Conservation (phyloP, 306 rosid genomes). For the Fagus sylvatica region DNA sequence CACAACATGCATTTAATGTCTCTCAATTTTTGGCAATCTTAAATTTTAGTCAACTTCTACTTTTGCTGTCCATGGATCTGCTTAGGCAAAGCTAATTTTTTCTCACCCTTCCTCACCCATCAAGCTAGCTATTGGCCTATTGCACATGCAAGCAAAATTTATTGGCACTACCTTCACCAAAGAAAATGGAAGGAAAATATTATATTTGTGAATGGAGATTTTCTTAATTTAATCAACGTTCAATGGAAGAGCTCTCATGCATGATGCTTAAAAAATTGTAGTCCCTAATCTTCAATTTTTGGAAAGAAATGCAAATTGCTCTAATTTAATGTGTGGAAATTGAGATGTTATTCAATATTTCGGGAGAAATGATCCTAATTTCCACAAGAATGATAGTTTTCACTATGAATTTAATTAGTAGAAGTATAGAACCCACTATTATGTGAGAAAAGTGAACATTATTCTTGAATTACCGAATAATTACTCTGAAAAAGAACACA, state of each 20-base stretch:
- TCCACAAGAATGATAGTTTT: no score
- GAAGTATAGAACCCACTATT: no score
- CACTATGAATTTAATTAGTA: no score
- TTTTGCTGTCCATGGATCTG: slow-evolving; percentile 10
- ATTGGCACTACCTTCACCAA: neutral
- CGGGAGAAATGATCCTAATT: no score
- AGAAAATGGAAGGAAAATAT: neutral
- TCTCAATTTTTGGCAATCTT: neutral
- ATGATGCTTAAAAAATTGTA: neutral
- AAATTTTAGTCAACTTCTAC: slow-evolving; percentile 4
- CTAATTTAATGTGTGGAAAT: no score
- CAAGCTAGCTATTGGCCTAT: slow-evolving; percentile 14
- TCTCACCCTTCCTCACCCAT: slow-evolving; percentile 11
- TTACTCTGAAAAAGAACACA: no score
- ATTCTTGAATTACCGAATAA: no score
- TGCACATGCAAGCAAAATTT: slow-evolving; percentile 12
- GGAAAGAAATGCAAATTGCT: neutral
- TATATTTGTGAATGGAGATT: neutral
- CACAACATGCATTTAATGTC: slow-evolving; percentile 14
- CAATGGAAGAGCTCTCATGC: neutral
- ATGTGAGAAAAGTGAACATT: no score
- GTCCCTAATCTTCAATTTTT: neutral
- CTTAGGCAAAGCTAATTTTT: neutral
- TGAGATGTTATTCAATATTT: no score
- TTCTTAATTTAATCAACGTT: neutral